Evolutionary conservation across 305 asterid species (phyloP).

Genomic region (Fraxinus nigra): DNA sequence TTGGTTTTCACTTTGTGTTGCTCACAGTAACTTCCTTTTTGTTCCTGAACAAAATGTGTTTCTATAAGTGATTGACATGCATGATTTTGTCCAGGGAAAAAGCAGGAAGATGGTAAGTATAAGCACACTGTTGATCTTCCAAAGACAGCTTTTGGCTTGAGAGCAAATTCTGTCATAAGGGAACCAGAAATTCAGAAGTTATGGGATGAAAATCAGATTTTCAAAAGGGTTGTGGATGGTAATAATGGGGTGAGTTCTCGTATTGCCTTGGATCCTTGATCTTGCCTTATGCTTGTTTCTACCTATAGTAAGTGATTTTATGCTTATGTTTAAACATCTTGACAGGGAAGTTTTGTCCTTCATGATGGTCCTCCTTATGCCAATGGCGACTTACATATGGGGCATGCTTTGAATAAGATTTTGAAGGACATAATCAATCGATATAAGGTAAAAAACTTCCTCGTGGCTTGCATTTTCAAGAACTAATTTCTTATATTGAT

Average conservation of each 20-base stretch:
- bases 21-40: constrained; percentile 6
- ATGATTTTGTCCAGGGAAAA: constrained; percentile 47
- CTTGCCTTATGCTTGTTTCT: constrained; percentile 9
- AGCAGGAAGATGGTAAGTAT: constrained; percentile 89
- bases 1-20: not conserved
- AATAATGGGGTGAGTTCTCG: constrained; percentile 73
- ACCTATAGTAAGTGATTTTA: constrained; percentile 18
- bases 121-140: constrained; percentile 93
- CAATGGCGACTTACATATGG: constrained; percentile 97
- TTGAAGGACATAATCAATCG: constrained; percentile 96
- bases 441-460: constrained; percentile 61
- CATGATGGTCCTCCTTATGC: constrained; percentile 99
- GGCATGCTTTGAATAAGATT: constrained; percentile 95
- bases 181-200: constrained; percentile 93
- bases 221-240: constrained; percentile 57
- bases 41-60: not conserved
- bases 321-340: constrained; percentile 35
- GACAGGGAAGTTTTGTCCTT: constrained; percentile 86
- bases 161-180: constrained; percentile 87
- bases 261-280: constrained; percentile 14
- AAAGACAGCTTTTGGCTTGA: constrained; percentile 77
- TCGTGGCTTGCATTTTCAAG: not conserved
- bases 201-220: constrained; percentile 93
- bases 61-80: constrained; percentile 21
- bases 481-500: not conserved